phyloP scores from a whole-genome alignment of 192 early-diverging fungal species.

The Chytriomyces hyalinus region DNA sequence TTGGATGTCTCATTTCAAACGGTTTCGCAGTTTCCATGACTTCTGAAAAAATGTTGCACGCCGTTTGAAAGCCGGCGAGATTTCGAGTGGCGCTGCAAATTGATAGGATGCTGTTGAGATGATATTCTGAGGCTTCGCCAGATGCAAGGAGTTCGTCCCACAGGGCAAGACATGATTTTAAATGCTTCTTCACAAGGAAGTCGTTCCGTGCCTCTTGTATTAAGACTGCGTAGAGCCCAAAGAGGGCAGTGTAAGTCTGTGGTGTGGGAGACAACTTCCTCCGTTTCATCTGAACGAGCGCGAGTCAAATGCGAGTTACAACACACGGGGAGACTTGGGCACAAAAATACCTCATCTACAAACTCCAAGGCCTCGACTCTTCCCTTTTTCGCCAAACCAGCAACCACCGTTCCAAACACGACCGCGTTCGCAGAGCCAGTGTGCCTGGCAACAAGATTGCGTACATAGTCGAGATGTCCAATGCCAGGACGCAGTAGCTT shows the following conservation, averaged over 20 bases:
- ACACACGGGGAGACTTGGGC: neutral
- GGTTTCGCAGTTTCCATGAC: neutral
- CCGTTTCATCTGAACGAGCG: neutral
- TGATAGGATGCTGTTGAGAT: slow-evolving; percentile 1
- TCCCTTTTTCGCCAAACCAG: neutral
- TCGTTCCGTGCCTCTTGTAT: no score
- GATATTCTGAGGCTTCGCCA: neutral
- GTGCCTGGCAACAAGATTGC: neutral
- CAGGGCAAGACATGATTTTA: neutral
- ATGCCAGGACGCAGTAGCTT: neutral
- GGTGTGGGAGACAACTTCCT: neutral
- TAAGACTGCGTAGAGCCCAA: neutral
- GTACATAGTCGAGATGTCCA: neutral
- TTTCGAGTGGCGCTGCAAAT: neutral
- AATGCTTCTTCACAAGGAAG: neutral
- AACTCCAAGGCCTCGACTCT: neutral
- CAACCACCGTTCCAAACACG: neutral
- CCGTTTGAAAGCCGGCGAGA: neutral
- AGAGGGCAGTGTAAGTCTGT: neutral
- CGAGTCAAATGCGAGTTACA: neutral
- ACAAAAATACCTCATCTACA: neutral
- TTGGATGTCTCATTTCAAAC: neutral
- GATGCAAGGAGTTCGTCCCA: neutral
- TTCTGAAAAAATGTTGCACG: neutral
- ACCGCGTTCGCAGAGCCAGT: neutral